Evolutionary conservation across 2,329 filamentous ascomycete genomes (phyloP), one percentile per base, ranked within the genome.

Genomic region (Aspergillus brunneoviolaceus): DNA sequence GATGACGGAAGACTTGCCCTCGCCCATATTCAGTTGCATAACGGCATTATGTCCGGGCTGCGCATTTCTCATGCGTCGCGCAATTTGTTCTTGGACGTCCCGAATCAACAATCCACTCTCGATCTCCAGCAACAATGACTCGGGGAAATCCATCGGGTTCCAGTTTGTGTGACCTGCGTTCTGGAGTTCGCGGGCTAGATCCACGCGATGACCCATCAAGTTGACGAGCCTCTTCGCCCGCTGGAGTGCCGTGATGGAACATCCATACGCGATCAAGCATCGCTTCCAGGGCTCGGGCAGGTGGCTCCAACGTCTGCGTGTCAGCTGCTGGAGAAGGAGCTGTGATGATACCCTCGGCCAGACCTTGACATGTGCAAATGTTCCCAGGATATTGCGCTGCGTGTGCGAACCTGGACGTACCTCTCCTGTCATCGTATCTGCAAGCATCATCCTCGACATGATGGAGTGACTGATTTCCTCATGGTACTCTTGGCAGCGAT

Each of bases 11-110:
- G 86, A 86, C 63, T 90, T 91, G 0, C 88, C 88, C 67, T 89
- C 83, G 0, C 88, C 88, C 87, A 91, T 91, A 63, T 89, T 89
- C 2, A 91, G 71, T 65, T 90, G 87, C 76, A 89, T 82, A 0
- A 87, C 81, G 0, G 80, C 70, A 63, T 87, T 89, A 0, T 69
- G 29, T 0, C 66, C 70, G 0, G 67, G 68, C 0, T 69, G 65
- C 0, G 81, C 80, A 14, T 55, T 19, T 12, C 58, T 82, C 84
- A 91, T 90, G 21, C 81, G 68, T 0, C 59, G 49, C 0, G 87
- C 84, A 53, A 91, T 85, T 2, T 82, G 69, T 2, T 82, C 77
- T 67, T 91, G 88, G 0, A 85, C 81, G 0, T 78, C 68, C 0
- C 89, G 82, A 9, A 92, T 86, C 9, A 86, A 67, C 1, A 91